phyloP scores from a whole-genome alignment of 805 yeast species.

The Candida vartiovaarae region DNA sequence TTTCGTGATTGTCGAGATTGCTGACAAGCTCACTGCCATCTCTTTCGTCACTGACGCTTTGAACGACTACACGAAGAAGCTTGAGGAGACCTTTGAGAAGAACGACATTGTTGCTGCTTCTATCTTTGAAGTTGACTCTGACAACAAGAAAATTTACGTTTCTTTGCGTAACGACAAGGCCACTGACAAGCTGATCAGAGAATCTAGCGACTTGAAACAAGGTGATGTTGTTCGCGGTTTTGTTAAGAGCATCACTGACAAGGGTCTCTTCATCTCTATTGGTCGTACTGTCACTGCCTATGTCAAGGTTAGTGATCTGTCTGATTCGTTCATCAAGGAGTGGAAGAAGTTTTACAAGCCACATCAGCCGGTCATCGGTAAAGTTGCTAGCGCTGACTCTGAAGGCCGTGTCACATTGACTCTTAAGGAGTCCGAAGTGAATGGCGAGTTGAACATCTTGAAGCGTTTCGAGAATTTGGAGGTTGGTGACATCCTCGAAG shows the following conservation, averaged over 20 bases:
- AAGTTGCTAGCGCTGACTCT: conserved; percentile 53
- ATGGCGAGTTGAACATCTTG: conserved; percentile 54
- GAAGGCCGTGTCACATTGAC: conserved; percentile 69
- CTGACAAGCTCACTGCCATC: conserved; percentile 53
- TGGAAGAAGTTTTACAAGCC: conserved; percentile 76
- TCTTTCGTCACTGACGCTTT: conserved; percentile 74
- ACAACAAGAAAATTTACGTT: conserved; percentile 49
- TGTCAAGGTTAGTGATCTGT: conserved; percentile 72
- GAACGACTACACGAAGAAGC: conserved; percentile 51
- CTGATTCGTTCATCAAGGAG: conserved; percentile 75
- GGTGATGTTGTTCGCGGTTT: conserved; percentile 82
- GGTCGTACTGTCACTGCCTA: conserved; percentile 69
- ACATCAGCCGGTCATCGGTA: conserved; percentile 70
- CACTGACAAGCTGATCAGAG: conserved; percentile 41
- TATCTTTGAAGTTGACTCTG: conserved; percentile 31
- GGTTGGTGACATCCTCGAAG: conserved; percentile 68
- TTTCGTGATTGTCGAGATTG: conserved; percentile 61
- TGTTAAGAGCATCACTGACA: conserved; percentile 63
- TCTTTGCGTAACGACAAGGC: conserved; percentile 52
- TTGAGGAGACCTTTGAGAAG: conserved; percentile 40
- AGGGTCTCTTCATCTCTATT: conserved; percentile 72
- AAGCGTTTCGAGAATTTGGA: conserved; percentile 62
- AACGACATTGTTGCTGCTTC: conserved; percentile 55
- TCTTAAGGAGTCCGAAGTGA: conserved; percentile 71
- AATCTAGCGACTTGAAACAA: conserved; percentile 46